Base-by-base conservation (phyloP, 2,329 filamentous ascomycete species). In the Xylaria sp. region DNA sequence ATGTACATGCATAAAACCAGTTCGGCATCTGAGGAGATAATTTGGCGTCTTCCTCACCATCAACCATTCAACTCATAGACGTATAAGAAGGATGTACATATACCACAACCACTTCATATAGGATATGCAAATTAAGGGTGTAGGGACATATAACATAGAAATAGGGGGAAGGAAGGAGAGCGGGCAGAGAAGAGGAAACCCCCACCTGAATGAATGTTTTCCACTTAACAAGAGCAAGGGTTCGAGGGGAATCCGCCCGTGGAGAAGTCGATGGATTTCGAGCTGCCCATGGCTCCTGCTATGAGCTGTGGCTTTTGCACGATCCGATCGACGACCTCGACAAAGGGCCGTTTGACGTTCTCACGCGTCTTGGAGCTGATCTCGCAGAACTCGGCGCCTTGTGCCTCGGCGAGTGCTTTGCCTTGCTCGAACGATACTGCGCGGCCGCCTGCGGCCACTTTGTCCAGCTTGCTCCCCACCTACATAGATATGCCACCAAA, bases 401-500 rank as follows among this genome's bases (percentile, higher is more conserved):
- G 82, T 13, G 80, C 79, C 57, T 81, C 78, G 1, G 86, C 86
- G 56, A 87, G 80, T 15, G 80, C 80, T 61, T 78, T 77, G 34
- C 85, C 86, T 72, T 88, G 85, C 48, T 84, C 84, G 20, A 73
- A 68, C 31, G 81, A 81, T 15, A 87, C 85, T 18, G 80, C 82
- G 50, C 86, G 81, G 63, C 76, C 74, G 61, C 75, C 76, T 4
- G 80, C 69, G 12, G 77, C 75, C 18, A 80, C 81, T 65, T 84
- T 84, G 78, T 88, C 86, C 25, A 84, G 77, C 76, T 88, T 88
- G 69, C 82, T 82, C 5, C 85, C 86, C 28, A 88, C 83, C 80
- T 81, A 61, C 60, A 7, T 80, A 61, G 59, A 7, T 80, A 59
- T 62, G 5, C 12, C 10, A 3, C n/a, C 10, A 10, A 51, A 59